Evolutionary conservation across 768 basidiomycete species (phyloP), one percentile per base, ranked within the genome.

Genomic region (Leccinum pellstonianum): DNA sequence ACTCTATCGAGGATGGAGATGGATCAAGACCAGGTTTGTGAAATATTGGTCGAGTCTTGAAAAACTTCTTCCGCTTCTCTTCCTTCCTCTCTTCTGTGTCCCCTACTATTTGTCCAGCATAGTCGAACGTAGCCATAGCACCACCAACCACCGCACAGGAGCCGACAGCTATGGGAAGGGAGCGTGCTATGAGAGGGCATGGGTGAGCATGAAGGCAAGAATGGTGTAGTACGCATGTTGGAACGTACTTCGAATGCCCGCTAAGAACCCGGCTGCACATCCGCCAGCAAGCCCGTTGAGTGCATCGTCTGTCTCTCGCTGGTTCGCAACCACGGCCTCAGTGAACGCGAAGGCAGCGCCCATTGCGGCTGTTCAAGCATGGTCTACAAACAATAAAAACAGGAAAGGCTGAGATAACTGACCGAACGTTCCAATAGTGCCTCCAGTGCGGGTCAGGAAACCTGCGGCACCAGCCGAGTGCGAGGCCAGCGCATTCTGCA

Each of bases 391-490:
- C 52, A 27, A 21, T 17, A 7, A 48, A 31, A 27, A 21, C 21
- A 21, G 21, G 38, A 23, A 23, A 55, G 23, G 54, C 47, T 9
- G 27, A 52, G 46, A 23, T 11, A 21, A 78, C 87, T 67, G 55
- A 97, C 95, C 90, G 69, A 97, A 96, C 73, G 93, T 85, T 11
- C 91, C 94, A 71, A 96, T 93, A 3, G 94, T 92, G 35, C 90
- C 86, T 59, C 94, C 94, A 33, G 88, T 91, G 64, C 94, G 81
- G 55, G 93, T 93, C 66, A 95, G 70, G 74, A 97, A 85, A 66
- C 95, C 95, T 76, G 87, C 81, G 58, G 91, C 92, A 67, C 92
- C 95, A 64, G 81, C 80, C 43, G 84, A 82, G 76, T 93, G 94
- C 63, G 77, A 81, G 48, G 84, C 86, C 60, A 94, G 77, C 29